Conservation (phyloP, 768 basidiomycete species). For the Hirschioporus abietinus region DNA sequence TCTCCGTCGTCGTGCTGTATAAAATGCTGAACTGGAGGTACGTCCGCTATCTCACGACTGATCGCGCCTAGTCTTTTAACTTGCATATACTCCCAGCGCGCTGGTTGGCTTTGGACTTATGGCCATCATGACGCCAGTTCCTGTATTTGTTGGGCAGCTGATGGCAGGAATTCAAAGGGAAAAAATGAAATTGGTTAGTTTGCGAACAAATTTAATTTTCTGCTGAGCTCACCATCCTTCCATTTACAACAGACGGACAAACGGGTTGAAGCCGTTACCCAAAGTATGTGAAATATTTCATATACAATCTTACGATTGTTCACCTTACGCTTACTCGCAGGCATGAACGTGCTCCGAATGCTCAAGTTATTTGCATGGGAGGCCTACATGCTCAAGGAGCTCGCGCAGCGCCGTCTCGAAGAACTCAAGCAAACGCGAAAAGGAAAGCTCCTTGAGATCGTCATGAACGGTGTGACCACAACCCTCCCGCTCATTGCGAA, state of each 20-base stretch:
- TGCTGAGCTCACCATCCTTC: not conserved
- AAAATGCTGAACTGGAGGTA: conserved; percentile 44
- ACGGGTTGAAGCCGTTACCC: conserved; percentile 55
- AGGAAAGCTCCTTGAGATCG: conserved; percentile 45
- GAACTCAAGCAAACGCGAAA: conserved; percentile 55
- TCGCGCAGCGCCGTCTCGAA: conserved; percentile 52
- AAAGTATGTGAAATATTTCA: conserved; percentile 36
- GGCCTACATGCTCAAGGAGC: conserved; percentile 37
- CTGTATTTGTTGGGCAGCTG: conserved; percentile 47
- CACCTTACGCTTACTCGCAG: conserved; percentile 24
- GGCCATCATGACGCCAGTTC: conserved; percentile 49
- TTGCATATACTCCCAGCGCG: conserved; percentile 28
- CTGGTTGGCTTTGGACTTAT: conserved; percentile 54
- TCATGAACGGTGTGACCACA: conserved; percentile 39
- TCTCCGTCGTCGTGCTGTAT: conserved; percentile 36
- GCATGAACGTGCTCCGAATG: conserved; percentile 55
- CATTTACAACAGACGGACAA: conserved; percentile 40
- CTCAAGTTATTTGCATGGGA: conserved; percentile 70
- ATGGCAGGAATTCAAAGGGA: conserved; percentile 42
- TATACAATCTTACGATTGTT: conserved; percentile 24
- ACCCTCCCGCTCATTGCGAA: conserved; percentile 60
- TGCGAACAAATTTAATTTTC: conserved; percentile 3
- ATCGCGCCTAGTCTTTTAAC: not conserved
- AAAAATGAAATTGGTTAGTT: conserved; percentile 41
- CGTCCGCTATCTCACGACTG: not conserved